Evolutionary conservation across 352 stramenopile species (phyloP).

Genomic region (Phytophthora capsici): DNA sequence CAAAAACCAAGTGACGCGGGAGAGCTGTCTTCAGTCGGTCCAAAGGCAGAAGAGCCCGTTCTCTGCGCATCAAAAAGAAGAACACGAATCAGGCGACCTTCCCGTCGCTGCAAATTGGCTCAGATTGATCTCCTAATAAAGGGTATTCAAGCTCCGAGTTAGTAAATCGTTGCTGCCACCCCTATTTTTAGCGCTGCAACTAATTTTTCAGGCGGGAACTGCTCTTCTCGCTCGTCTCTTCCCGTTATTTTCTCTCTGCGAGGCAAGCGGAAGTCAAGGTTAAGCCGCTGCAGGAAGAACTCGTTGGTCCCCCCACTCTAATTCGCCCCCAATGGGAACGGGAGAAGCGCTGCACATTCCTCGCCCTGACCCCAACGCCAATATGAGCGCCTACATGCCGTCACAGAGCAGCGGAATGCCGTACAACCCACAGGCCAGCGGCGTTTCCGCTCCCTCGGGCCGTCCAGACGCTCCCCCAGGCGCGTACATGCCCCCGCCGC

Average conservation of each 20-base stretch:
- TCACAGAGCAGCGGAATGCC: conserved; percentile 26
- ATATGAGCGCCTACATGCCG: conserved; percentile 35
- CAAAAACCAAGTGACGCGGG: conserved; percentile 10
- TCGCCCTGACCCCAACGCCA: conserved; percentile 14
- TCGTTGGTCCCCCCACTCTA: not conserved
- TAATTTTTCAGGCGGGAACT: conserved; percentile 12
- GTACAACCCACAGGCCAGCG: conserved; percentile 12
- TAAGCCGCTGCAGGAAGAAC: not conserved
- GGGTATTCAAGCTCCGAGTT: conserved; percentile 1
- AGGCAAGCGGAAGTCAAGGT: conserved; percentile 22
- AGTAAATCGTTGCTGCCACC: conserved; percentile 8
- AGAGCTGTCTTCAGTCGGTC: conserved; percentile 15
- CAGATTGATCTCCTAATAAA: conserved; percentile 13
- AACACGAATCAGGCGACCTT: conserved; percentile 24
- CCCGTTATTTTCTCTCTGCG: conserved; percentile 45
- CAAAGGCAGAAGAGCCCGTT: not conserved
- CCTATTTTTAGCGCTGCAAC: conserved; percentile 22
- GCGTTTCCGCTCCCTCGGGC: not conserved
- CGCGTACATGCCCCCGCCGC: conserved; percentile 17
- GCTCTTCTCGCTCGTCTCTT: conserved; percentile 37
- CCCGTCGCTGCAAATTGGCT: not conserved
- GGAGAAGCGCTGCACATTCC: conserved; percentile 40
- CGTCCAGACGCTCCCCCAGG: conserved; percentile 10
- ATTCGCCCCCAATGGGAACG: conserved; percentile 33
- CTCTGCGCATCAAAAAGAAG: conserved; percentile 20